Conservation (phyloP, 495 filamentous ascomycete genomes). For the Aspergillus mulundensis region DNA sequence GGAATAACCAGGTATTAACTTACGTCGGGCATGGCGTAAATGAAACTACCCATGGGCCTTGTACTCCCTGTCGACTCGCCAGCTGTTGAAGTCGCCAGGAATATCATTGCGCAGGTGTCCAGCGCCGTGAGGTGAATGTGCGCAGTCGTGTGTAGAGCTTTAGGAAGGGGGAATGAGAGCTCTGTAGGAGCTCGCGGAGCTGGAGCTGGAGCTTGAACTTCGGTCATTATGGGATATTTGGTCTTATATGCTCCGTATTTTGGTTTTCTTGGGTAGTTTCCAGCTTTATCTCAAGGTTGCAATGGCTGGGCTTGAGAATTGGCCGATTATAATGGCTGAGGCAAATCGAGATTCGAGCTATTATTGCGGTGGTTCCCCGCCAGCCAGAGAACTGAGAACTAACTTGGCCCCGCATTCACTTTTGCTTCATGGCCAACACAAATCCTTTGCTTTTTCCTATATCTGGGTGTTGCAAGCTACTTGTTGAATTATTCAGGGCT, state of each 20-base stretch:
- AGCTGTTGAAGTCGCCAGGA: slow-evolving; percentile 67
- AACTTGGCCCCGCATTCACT: neutral
- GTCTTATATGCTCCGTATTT: neutral
- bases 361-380: neutral
- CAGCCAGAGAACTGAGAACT: neutral
- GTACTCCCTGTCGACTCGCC: slow-evolving; percentile 46
- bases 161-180: slow-evolving; percentile 74
- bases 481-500: neutral
- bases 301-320: neutral
- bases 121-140: slow-evolving; percentile 73
- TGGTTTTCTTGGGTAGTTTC: neutral
- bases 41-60: slow-evolving; percentile 63
- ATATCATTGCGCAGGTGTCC: slow-evolving; percentile 62
- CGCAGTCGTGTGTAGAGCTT: slow-evolving; percentile 69
- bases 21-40: slow-evolving; percentile 90
- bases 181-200: slow-evolving; percentile 42
- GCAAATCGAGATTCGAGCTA: neutral
- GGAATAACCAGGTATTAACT: slow-evolving; percentile 21
- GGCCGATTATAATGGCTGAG: neutral
- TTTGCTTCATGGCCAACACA: neutral
- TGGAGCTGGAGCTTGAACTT: slow-evolving; percentile 3
- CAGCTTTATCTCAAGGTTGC: neutral
- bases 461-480: neutral
- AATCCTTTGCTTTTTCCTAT: neutral
- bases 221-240: slow-evolving; percentile 2